Percentiles rank a stretch among this genome's conserved stretches.
Evolutionary conservation across 2,329 filamentous ascomycete genomes (phyloP).

Genomic region (Ceratocystis albifundus): DNA sequence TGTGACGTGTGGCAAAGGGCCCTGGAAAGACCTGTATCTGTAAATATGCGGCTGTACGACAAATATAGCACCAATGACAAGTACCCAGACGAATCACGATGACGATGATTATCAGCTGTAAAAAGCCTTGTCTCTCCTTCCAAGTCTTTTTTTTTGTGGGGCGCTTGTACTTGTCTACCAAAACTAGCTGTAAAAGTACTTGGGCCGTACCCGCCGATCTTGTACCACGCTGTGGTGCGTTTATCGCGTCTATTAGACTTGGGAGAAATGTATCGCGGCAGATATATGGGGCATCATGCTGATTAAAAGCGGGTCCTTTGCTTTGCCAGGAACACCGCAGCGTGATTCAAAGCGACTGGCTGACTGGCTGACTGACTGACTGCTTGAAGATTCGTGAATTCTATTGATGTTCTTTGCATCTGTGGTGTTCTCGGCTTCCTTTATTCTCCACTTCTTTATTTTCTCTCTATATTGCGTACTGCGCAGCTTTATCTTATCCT

Average conservation of each 20-base stretch:
- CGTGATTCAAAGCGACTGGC: not conserved
- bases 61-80: not conserved
- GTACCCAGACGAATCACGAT: not conserved
- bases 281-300: not conserved
- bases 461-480: not conserved
- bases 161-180: not conserved
- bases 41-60: not conserved
- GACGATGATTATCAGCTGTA: not conserved
- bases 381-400: not conserved
- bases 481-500: not conserved
- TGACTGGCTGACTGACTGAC: too few relatives aligned
- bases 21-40: not conserved
- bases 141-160: not conserved
- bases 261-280: not conserved
- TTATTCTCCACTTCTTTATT: too few relatives aligned
- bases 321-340: not conserved
- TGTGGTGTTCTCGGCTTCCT: too few relatives aligned
- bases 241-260: not conserved
- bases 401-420: not conserved
- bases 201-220: not conserved
- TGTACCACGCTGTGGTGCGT: not conserved
- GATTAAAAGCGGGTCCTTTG: not conserved
- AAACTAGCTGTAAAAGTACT: not conserved
- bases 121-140: not conserved
- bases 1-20: not conserved